phyloP scores from a whole-genome alignment of 768 basidiomycete species.

The Tricholomella constricta region DNA sequence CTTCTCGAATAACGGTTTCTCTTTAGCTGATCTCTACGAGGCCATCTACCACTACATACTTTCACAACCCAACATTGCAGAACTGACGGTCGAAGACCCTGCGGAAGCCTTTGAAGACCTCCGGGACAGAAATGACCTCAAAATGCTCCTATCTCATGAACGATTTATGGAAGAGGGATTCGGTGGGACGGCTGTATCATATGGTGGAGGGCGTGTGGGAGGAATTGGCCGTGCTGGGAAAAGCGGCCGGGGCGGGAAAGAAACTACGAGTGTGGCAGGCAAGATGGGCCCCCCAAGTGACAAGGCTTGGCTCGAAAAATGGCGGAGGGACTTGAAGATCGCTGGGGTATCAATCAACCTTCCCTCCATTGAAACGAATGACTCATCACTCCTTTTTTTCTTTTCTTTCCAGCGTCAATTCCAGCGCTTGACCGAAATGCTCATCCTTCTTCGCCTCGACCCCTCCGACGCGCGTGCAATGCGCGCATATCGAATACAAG shows the following conservation, averaged over 20 bases:
- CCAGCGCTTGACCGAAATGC: constrained; percentile 88
- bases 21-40: constrained; percentile 80
- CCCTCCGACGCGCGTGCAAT: constrained; percentile 52
- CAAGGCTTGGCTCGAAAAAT: constrained; percentile 74
- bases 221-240: constrained; percentile 45
- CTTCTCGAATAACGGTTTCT: neutral
- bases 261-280: constrained; percentile 37
- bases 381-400: too few species aligned
- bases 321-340: constrained; percentile 84
- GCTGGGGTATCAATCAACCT: constrained; percentile 62
- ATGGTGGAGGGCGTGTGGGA: constrained; percentile 53
- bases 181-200: constrained; percentile 43
- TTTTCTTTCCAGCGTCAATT: constrained; percentile 78
- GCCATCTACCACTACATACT: constrained; percentile 81
- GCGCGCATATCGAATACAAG: constrained; percentile 81
- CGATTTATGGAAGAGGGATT: constrained; percentile 75
- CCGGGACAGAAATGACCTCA: constrained; percentile 87
- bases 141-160: constrained; percentile 66
- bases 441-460: constrained; percentile 74
- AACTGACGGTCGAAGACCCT: constrained; percentile 96
- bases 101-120: constrained; percentile 98
- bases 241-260: constrained; percentile 34
- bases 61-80: constrained; percentile 69
- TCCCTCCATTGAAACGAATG: constrained; percentile 2
- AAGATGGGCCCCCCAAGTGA: constrained; percentile 80